Evolutionary conservation across 306 rosid species (phyloP).

Genomic region (Morella rubra): DNA sequence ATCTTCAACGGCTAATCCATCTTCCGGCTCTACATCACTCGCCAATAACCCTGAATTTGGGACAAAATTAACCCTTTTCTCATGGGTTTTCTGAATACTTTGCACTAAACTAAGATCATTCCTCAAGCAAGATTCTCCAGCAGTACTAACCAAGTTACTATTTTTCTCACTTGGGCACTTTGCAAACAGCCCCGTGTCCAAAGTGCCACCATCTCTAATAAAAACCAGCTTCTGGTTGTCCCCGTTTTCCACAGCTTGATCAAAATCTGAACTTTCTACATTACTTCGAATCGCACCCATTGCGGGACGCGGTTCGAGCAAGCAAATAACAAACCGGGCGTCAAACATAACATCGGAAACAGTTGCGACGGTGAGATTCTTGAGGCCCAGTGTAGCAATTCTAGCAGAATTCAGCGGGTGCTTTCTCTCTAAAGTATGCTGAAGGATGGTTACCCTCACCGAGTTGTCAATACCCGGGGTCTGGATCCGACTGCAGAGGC

Average conservation of each 20-base stretch:
- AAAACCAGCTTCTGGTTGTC: constrained; percentile 25
- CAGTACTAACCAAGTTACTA: constrained; percentile 19
- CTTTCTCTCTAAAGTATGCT: constrained; percentile 65
- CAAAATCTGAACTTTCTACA: constrained; percentile 10
- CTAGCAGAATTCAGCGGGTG: constrained; percentile 87
- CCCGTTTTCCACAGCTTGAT: constrained; percentile 15
- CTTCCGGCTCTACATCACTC: constrained; percentile 16
- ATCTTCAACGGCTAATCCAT: constrained; percentile 6
- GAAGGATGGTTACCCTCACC: constrained; percentile 68
- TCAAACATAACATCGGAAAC: constrained; percentile 69
- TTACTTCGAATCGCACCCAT: constrained; percentile 18
- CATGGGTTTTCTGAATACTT: not conserved
- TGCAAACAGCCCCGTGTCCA: not conserved
- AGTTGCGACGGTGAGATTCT: constrained; percentile 52
- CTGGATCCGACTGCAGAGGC: constrained; percentile 70
- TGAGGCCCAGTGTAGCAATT: constrained; percentile 71
- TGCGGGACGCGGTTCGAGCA: constrained; percentile 23
- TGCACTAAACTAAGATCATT: constrained; percentile 1
- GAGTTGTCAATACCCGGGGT: constrained; percentile 51
- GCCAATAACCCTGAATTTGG: not conserved
- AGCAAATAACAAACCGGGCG: constrained; percentile 50
- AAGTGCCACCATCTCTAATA: constrained; percentile 13
- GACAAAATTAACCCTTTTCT: constrained; percentile 1
- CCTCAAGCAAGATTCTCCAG: constrained; percentile 17
- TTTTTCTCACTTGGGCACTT: constrained; percentile 16